Base-by-base conservation (phyloP, 1,139 yeast species). In the Geotrichum candidum region DNA sequence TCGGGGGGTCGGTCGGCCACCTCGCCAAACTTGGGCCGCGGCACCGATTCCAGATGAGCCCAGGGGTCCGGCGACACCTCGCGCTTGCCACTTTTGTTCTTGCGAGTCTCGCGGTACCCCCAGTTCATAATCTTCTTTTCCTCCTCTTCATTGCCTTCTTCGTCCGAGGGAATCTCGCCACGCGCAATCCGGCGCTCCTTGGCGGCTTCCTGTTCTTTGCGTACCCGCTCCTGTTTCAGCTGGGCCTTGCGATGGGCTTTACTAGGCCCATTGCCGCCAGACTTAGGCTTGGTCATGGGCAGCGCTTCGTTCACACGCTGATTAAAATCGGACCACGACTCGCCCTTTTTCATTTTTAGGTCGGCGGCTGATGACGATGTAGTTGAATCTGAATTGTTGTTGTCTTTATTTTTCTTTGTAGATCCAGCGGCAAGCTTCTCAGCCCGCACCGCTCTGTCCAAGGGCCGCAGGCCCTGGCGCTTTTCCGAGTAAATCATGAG, bases 1-100 rank as follows among this genome's bases (percentile, higher is more conserved):
- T 72, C 74, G 0, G 80, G 80, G 4, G 80, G 80, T 15, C 75
- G 68, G 53, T 76, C 78, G 0, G 73, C 80, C 2, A 76, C 75
- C 41, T 77, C 80, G 9, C 78, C 78, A 61, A 77, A 77, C 66
- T 75, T 76, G 45, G 80, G 78, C 46, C 62, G 57, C 18, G 64
- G 60, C 53, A n/a, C 29, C n/a, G 29, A 13, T 50, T 74, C 71
- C 29, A 77, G 65, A 18, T 66, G 68, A 5, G 74, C 76, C 78
- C 78, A 77, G 1, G 79, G 78, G 65, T 77, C 80, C 1, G 78
- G 78, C 5, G 77, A 74, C 5, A 68, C 58, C 22, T 72, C 75
- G 22, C 77, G 63, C 57, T 68, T 66, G 35, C 57, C 57, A 2
- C 64, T 41, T 5, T 41, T 58, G 13, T 31, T 54, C 3, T 53